phyloP scores from a whole-genome alignment of 306 rosid genomes.

The Sechiopsis laciniata region DNA sequence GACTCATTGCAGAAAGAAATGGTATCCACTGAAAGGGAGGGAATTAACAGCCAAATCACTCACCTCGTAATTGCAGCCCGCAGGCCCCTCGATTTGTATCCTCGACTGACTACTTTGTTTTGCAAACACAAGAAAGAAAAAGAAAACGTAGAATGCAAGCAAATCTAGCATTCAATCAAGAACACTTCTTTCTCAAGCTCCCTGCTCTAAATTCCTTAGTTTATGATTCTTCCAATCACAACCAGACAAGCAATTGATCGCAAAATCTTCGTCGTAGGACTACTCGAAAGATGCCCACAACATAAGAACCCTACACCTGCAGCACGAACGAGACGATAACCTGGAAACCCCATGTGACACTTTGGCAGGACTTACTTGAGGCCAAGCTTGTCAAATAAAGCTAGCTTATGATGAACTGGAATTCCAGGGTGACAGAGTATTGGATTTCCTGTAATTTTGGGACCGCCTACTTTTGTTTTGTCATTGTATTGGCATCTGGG shows the following conservation, averaged over 20 bases:
- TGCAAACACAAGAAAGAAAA: not conserved
- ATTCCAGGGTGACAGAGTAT: constrained; percentile 26
- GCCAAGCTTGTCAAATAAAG: constrained; percentile 21
- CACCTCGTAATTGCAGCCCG: not conserved
- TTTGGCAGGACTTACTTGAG: constrained; percentile 23
- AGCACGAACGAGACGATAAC: constrained; percentile 12
- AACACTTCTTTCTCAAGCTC: not conserved
- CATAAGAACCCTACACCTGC: constrained; percentile 21
- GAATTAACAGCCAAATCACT: constrained; percentile 16
- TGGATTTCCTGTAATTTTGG: constrained; percentile 22
- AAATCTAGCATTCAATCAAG: constrained; percentile 9
- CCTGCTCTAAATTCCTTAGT: constrained; percentile 13
- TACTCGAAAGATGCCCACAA: constrained; percentile 23
- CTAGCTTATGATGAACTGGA: constrained; percentile 20
- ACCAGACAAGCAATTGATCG: constrained; percentile 11
- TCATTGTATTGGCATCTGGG: not conserved
- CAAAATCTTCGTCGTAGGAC: constrained; percentile 10
- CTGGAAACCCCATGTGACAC: constrained; percentile 35
- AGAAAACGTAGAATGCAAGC: not conserved
- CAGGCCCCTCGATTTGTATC: constrained; percentile 8
- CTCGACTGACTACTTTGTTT: constrained; percentile 1
- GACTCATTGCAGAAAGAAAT: constrained; percentile 5
- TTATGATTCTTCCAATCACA: constrained; percentile 13
- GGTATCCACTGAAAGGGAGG: constrained; percentile 4
- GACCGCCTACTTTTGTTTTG: constrained; percentile 5